These are phyloP conservation scores for Metschnikowia hibisci DNA, from an alignment of 805 yeast species.

Conservation along the genomic window DNA sequence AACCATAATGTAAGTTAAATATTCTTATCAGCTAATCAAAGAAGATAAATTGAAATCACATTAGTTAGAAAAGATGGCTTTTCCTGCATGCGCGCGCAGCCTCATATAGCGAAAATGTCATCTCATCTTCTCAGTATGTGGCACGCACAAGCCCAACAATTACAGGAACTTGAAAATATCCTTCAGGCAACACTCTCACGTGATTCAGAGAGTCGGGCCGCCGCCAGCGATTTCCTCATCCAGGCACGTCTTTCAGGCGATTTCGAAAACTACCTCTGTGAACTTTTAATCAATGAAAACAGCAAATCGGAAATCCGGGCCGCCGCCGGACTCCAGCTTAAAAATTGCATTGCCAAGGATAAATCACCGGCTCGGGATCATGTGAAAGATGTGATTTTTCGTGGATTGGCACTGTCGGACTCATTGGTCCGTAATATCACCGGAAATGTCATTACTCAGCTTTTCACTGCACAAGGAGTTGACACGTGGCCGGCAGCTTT, in stretches of 20 bases:
- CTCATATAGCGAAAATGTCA: background rate
- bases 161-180: slow-evolving; percentile 62
- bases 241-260: slow-evolving; percentile 71
- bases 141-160: slow-evolving; percentile 61
- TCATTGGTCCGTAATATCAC: slow-evolving; percentile 79
- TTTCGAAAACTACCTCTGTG: slow-evolving; percentile 74
- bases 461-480: slow-evolving; percentile 67
- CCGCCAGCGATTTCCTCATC: slow-evolving; percentile 70
- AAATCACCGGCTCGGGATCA: slow-evolving; percentile 29
- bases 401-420: slow-evolving; percentile 54
- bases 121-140: slow-evolving; percentile 35
- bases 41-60: too few relatives aligned
- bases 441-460: slow-evolving; percentile 83
- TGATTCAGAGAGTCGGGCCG: slow-evolving; percentile 47
- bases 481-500: slow-evolving; percentile 70
- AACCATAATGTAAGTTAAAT: too few relatives aligned
- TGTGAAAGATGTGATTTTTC: slow-evolving; percentile 42
- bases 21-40: too few relatives aligned
- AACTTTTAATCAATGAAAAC: slow-evolving; percentile 57
- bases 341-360: slow-evolving; percentile 59
- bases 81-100: slow-evolving; percentile 2
- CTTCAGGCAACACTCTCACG: slow-evolving; percentile 71
- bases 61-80: too few relatives aligned
- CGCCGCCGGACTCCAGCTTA: slow-evolving; percentile 81
- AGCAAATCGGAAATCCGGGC: slow-evolving; percentile 65